Conservation (phyloP, 2,329 filamentous ascomycete species). For the Ustulina deusta region DNA sequence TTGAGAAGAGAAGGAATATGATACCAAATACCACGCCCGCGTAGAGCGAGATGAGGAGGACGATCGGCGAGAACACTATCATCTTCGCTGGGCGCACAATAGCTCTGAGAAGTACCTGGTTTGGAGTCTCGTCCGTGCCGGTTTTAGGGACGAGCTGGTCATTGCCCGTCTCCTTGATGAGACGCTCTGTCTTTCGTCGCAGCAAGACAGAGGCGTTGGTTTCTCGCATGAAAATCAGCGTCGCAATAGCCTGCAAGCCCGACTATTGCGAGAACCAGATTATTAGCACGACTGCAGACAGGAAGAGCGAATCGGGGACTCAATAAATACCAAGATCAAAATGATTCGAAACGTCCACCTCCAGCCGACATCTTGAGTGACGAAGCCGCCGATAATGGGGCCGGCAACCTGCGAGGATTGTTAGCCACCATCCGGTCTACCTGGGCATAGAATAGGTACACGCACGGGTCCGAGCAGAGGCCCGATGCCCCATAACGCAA, state of each 20-base stretch:
- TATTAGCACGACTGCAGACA: background rate
- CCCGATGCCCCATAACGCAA: slow-evolving; percentile 49
- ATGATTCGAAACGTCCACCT: slow-evolving; percentile 60
- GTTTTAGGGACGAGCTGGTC: slow-evolving; percentile 10
- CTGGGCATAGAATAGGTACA: background rate
- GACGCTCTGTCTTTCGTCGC: slow-evolving; percentile 24
- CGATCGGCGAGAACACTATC: slow-evolving; percentile 34
- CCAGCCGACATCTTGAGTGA: slow-evolving; percentile 56
- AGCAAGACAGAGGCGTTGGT: slow-evolving; percentile 24
- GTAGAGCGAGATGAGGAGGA: slow-evolving; percentile 34
- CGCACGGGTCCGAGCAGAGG: slow-evolving; percentile 26
- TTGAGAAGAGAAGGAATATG: slow-evolving; percentile 34
- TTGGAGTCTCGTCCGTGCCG: slow-evolving; percentile 3
- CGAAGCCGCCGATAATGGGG: slow-evolving; percentile 51
- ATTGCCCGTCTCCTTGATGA: slow-evolving; percentile 35
- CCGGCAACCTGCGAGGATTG: slow-evolving; percentile 15
- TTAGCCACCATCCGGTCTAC: background rate
- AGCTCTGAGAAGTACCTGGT: slow-evolving; percentile 18
- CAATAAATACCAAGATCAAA: slow-evolving; percentile 52
- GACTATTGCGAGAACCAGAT: background rate
- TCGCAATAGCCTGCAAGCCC: slow-evolving; percentile 4
- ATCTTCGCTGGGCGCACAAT: slow-evolving; percentile 34
- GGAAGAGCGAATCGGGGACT: background rate
- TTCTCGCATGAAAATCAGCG: slow-evolving; percentile 32
- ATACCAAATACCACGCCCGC: slow-evolving; percentile 24